phyloP scores from a whole-genome alignment of 352 stramenopile species.

The Globisporangium radiosum region DNA sequence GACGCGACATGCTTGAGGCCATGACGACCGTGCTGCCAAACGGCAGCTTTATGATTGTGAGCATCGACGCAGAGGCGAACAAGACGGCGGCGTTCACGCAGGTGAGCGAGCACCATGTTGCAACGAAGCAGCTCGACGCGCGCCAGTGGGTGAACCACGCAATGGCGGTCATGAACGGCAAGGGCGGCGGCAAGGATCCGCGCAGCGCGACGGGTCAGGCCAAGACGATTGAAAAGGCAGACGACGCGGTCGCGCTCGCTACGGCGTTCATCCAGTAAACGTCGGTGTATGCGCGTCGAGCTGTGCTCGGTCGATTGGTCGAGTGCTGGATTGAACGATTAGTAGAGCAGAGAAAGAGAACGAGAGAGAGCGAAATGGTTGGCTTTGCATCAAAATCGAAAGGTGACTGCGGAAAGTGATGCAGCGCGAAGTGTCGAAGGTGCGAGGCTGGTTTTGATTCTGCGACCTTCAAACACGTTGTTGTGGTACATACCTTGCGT shows the following conservation, averaged over 20 bases:
- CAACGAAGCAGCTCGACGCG: constrained; percentile 72
- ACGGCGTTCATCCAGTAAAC: constrained; percentile 45
- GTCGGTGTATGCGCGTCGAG: background rate
- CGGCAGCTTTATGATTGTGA: constrained; percentile 92
- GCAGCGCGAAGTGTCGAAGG: no score
- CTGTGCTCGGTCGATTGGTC: background rate
- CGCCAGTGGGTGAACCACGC: constrained; percentile 92
- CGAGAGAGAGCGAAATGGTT: background rate
- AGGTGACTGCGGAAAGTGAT: no score
- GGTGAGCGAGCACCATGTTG: constrained; percentile 79
- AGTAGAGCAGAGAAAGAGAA: background rate
- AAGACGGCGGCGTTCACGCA: constrained; percentile 93
- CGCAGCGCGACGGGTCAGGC: constrained; percentile 71
- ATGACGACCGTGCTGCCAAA: constrained; percentile 72
- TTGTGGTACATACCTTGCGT: no score
- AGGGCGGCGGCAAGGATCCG: constrained; percentile 92
- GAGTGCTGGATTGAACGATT: background rate
- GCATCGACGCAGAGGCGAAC: constrained; percentile 85
- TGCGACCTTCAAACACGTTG: no score
- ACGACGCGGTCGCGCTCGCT: constrained; percentile 59
- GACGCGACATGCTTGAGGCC: constrained; percentile 92
- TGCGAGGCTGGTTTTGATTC: no score
- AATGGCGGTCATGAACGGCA: constrained; percentile 89
- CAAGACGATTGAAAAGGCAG: constrained; percentile 67
- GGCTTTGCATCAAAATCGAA: no score